These are phyloP conservation scores for Thalassiosira mediterranea DNA, from an alignment of 352 stramenopile species.

Conservation along the genomic window DNA sequence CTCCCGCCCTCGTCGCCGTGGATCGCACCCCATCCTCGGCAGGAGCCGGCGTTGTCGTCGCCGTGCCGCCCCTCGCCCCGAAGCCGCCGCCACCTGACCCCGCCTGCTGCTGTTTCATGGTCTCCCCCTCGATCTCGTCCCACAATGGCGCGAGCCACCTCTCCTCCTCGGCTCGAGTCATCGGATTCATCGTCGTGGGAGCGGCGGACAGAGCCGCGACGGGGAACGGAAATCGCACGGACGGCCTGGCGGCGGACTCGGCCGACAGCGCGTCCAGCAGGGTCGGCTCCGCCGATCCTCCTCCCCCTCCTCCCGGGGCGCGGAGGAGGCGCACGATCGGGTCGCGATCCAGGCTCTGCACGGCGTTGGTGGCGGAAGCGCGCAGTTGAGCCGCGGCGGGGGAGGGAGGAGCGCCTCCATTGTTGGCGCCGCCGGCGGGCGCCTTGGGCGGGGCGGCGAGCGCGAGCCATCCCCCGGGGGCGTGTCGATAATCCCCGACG, in stretches of 20 bases:
- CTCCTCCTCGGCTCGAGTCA: too few relatives aligned
- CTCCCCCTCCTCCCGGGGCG: constrained; percentile 4
- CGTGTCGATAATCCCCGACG: background rate
- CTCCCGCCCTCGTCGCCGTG: constrained; percentile 6
- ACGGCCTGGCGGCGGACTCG: constrained; percentile 60
- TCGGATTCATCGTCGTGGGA: background rate
- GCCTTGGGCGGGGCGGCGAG: background rate
- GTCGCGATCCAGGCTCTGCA: constrained; percentile 43
- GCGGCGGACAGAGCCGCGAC: constrained; percentile 11
- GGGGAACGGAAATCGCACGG: constrained; percentile 56
- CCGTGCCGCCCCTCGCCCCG: constrained; percentile 5
- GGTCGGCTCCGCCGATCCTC: constrained; percentile 27
- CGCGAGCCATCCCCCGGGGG: background rate
- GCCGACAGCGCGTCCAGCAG: constrained; percentile 69
- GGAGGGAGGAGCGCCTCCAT: background rate
- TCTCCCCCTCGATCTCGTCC: constrained; percentile 6
- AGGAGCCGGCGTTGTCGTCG: background rate
- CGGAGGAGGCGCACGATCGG: constrained; percentile 71
- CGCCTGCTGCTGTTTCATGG: background rate
- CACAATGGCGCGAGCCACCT: constrained; percentile 31
- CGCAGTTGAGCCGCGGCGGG: constrained; percentile 2
- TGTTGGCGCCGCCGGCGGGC: background rate
- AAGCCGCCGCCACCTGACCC: background rate
- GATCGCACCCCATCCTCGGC: too few relatives aligned
- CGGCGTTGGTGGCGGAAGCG: background rate